These are phyloP conservation scores for Striga asiatica DNA, from an alignment of 257 asterid genomes.

Conservation along the genomic window DNA sequence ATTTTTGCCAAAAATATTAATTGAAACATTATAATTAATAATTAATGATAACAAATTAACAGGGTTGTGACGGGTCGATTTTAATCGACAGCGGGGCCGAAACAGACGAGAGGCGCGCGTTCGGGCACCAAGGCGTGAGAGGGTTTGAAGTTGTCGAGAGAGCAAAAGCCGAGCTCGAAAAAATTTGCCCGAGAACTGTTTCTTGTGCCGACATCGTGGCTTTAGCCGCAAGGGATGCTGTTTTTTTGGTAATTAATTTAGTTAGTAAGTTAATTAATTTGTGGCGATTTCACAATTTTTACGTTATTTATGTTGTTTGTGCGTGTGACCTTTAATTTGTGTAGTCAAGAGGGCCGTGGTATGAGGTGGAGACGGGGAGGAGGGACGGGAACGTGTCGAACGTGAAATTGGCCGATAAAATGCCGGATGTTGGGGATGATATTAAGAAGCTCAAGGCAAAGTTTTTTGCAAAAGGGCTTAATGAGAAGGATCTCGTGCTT, in stretches of 20 bases:
- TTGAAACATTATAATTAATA: no score
- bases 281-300: background rate
- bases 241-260: slow-evolving; percentile 30
- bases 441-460: slow-evolving; percentile 40
- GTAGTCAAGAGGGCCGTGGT: slow-evolving; percentile 53
- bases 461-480: slow-evolving; percentile 50
- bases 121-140: slow-evolving; percentile 64
- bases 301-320: background rate
- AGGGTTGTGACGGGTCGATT: slow-evolving; percentile 93
- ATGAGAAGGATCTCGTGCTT: slow-evolving; percentile 52
- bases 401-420: slow-evolving; percentile 25
- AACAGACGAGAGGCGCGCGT: slow-evolving; percentile 43
- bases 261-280: background rate
- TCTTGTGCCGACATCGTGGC: slow-evolving; percentile 83
- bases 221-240: slow-evolving; percentile 81
- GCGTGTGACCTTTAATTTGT: background rate
- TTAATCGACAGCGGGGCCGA: slow-evolving; percentile 32
- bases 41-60: no score
- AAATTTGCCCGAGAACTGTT: slow-evolving; percentile 44
- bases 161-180: slow-evolving; percentile 49
- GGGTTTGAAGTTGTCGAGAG: slow-evolving; percentile 64
- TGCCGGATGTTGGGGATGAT: slow-evolving; percentile 68
- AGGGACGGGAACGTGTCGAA: slow-evolving; percentile 65
- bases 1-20: no score
- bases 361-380: slow-evolving; percentile 64